Evolutionary conservation across 2,329 filamentous ascomycete species (phyloP).

Genomic region (Immersiporthe knoxdaviesiana): DNA sequence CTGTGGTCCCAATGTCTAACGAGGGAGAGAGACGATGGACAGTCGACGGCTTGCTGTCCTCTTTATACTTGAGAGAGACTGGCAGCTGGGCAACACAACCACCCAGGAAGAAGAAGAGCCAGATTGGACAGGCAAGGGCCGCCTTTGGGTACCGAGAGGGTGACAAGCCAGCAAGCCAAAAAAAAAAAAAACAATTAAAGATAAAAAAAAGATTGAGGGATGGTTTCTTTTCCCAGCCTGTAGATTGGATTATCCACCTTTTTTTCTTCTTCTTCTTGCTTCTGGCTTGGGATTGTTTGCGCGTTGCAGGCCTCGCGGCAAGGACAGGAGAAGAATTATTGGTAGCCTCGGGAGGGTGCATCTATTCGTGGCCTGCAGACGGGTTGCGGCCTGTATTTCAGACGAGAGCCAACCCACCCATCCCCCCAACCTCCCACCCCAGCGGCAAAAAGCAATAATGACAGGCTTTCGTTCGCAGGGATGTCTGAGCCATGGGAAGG

Average conservation of each 20-base stretch:
- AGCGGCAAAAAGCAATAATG: slow-evolving; percentile 13
- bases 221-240: slow-evolving; percentile 17
- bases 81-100: slow-evolving; percentile 20
- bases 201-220: slow-evolving; percentile 4
- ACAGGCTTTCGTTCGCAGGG: slow-evolving; percentile 4
- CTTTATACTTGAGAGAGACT: slow-evolving; percentile 27
- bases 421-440: slow-evolving; percentile 1
- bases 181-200: background rate
- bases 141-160: slow-evolving; percentile 18
- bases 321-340: slow-evolving; percentile 23
- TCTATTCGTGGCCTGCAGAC: slow-evolving; percentile 13
- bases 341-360: slow-evolving; percentile 29
- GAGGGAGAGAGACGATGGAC: slow-evolving; percentile 18
- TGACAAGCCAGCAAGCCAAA: slow-evolving; percentile 1
- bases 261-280: too few relatives aligned
- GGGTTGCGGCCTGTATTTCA: slow-evolving; percentile 29
- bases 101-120: background rate
- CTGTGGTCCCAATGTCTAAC: slow-evolving; percentile 9
- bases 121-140: background rate
- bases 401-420: slow-evolving; percentile 16
- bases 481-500: slow-evolving; percentile 4
- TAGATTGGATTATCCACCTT: slow-evolving; percentile 18
- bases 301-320: slow-evolving; percentile 29
- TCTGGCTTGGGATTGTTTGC: slow-evolving; percentile 20
- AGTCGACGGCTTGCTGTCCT: slow-evolving; percentile 25